Percentiles rank a stretch among this genome's conserved stretches.
phyloP scores from a whole-genome alignment of 306 rosid species.

The Morella rubra region DNA sequence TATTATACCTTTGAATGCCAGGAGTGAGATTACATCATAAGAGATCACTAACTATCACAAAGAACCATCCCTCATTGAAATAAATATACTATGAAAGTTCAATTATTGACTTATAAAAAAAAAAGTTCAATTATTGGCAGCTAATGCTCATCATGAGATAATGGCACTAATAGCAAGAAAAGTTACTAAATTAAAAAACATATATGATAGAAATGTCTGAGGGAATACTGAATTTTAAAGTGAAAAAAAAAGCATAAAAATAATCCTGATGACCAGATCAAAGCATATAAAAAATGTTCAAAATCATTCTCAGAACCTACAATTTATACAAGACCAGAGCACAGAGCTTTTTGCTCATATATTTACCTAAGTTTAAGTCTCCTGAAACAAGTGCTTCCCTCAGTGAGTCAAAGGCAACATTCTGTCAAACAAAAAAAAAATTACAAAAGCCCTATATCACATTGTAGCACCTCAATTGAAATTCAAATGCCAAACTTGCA shows the following conservation, averaged over 20 bases:
- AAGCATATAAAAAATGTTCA: not conserved
- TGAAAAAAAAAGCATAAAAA: not conserved
- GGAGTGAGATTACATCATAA: not conserved
- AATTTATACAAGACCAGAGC: not conserved
- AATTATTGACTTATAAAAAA: no score
- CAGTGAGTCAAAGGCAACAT: slow-evolving; percentile 84
- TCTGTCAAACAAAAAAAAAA: slow-evolving; percentile 50
- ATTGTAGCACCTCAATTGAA: slow-evolving; percentile 15
- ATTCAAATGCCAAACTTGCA: not conserved
- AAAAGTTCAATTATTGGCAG: not conserved
- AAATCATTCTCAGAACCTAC: not conserved
- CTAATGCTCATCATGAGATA: not conserved
- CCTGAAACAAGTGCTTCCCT: slow-evolving; percentile 63
- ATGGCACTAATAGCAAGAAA: not conserved
- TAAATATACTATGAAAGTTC: no score
- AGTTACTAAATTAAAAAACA: no score
- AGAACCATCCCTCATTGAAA: not conserved
- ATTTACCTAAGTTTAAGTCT: slow-evolving; percentile 56
- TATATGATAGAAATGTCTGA: not conserved
- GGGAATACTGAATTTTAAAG: not conserved
- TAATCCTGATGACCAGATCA: not conserved
- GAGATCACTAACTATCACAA: not conserved
- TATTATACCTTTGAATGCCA: not conserved
- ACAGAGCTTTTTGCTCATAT: slow-evolving; percentile 9
- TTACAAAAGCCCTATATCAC: slow-evolving; percentile 23